Percentiles rank a stretch among this genome's conserved stretches.
phyloP scores from a whole-genome alignment of 805 yeast genomes.

The Candida khao-thaluensis region DNA sequence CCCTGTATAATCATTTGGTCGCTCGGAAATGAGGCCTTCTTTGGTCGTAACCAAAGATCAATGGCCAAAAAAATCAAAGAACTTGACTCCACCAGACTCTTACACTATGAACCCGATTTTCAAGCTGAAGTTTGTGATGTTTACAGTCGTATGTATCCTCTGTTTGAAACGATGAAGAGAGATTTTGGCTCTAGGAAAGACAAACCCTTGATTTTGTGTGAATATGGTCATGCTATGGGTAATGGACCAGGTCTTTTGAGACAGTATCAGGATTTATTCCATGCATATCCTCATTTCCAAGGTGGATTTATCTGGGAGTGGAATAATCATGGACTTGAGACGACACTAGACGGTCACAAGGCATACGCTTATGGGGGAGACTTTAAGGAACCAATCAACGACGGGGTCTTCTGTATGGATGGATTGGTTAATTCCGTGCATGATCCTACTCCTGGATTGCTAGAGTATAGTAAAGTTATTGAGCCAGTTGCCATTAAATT shows the following conservation, averaged over 20 bases:
- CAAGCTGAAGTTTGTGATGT: slow-evolving; percentile 28
- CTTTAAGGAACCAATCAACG: slow-evolving; percentile 35
- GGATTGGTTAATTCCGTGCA: slow-evolving; percentile 32
- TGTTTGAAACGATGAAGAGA: slow-evolving; percentile 17
- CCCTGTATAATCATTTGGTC: slow-evolving; percentile 38
- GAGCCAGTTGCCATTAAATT: slow-evolving; percentile 25
- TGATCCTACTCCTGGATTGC: slow-evolving; percentile 33
- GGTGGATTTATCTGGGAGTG: slow-evolving; percentile 44
- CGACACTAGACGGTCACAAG: slow-evolving; percentile 8
- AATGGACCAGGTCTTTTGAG: slow-evolving; percentile 35
- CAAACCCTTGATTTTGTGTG: slow-evolving; percentile 35
- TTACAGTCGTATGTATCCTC: slow-evolving; percentile 31
- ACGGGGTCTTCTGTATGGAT: slow-evolving; percentile 38
- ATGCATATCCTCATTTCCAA: slow-evolving; percentile 25
- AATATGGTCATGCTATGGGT: slow-evolving; percentile 41
- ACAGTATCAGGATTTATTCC: slow-evolving; percentile 32
- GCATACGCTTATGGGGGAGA: slow-evolving; percentile 36
- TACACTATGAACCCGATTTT: slow-evolving; percentile 35
- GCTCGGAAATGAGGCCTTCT: slow-evolving; percentile 38
- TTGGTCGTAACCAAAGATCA: slow-evolving; percentile 29
- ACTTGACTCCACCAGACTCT: slow-evolving; percentile 27
- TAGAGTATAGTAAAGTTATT: slow-evolving; percentile 29
- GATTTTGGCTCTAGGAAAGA: slow-evolving; percentile 17
- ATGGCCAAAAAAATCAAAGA: slow-evolving; percentile 26
- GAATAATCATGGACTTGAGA: slow-evolving; percentile 36